Percentiles rank a stretch among this genome's conserved stretches.
Conservation (phyloP, 257 asterid species). For the Capsicum pubescens region DNA sequence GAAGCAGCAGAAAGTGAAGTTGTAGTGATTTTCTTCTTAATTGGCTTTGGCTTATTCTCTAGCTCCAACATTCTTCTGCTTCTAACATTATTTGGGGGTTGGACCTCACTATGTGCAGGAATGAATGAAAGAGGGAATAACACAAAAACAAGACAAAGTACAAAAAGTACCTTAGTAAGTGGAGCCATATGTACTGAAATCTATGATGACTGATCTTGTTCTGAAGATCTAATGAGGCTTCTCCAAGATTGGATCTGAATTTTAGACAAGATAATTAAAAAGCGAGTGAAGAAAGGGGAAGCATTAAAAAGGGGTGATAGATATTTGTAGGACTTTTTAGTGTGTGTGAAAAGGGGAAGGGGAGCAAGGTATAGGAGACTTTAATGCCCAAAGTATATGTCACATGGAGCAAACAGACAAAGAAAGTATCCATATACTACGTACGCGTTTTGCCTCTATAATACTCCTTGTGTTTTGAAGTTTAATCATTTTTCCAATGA, state of each 20-base stretch:
- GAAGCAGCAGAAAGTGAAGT: slow-evolving; percentile 25
- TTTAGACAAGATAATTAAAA: background rate
- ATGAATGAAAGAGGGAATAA: slow-evolving; percentile 51
- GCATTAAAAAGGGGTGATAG: background rate
- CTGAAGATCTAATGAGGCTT: slow-evolving; percentile 15
- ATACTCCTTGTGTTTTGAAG: background rate
- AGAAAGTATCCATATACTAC: slow-evolving; percentile 1
- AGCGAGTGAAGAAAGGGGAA: background rate
- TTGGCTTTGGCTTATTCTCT: slow-evolving; percentile 28
- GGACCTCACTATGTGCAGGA: slow-evolving; percentile 41
- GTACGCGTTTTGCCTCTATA: background rate
- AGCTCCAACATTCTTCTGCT: slow-evolving; percentile 44
- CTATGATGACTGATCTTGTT: background rate
- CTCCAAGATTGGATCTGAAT: slow-evolving; percentile 26
- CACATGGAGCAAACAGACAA: slow-evolving; percentile 40
- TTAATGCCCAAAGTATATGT: slow-evolving; percentile 25
- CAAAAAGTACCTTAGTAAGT: slow-evolving; percentile 57
- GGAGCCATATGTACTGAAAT: slow-evolving; percentile 61
- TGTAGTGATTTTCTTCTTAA: slow-evolving; percentile 48
- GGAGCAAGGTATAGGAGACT: slow-evolving; percentile 26
- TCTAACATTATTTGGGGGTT: slow-evolving; percentile 27
- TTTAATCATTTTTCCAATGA: background rate
- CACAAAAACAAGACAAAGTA: slow-evolving; percentile 44
- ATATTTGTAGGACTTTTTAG: background rate
- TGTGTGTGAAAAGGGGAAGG: slow-evolving; percentile 8